These are phyloP conservation scores for Fusarium sulawesiense DNA, from an alignment of 2,329 filamentous ascomycete genomes.

Conservation along the genomic window DNA sequence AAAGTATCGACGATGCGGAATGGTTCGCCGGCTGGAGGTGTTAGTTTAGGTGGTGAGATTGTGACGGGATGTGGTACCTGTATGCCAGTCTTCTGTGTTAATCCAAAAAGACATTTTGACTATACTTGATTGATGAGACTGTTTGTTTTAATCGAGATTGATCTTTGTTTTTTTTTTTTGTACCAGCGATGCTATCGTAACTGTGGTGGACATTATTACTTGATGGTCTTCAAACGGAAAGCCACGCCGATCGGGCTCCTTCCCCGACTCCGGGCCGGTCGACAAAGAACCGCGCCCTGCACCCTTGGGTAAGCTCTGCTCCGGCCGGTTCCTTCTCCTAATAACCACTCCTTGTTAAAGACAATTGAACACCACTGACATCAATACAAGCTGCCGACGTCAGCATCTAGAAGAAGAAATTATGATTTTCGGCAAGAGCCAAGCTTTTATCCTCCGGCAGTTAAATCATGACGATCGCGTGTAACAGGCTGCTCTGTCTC, in stretches of 20 bases:
- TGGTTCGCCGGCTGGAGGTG: conserved; percentile 39
- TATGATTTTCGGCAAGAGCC: neutral
- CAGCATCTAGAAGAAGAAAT: neutral
- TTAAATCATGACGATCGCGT: conserved; percentile 15
- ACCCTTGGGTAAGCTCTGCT: neutral
- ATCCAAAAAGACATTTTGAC: conserved; percentile 36
- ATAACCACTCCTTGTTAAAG: neutral
- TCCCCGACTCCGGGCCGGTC: neutral
- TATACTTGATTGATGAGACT: neutral
- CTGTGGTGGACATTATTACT: neutral
- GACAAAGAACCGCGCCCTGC: neutral
- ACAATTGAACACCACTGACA: neutral
- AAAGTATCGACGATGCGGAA: conserved; percentile 41
- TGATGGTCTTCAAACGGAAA: neutral
- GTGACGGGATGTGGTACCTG: neutral
- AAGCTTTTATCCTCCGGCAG: conserved; percentile 19
- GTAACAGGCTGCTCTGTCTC: neutral
- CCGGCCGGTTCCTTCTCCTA: too few species aligned
- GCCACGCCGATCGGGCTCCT: neutral
- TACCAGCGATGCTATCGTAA: neutral
- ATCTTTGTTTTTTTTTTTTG: neutral
- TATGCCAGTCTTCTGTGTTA: conserved; percentile 44
- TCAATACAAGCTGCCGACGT: neutral
- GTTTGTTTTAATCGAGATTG: neutral
- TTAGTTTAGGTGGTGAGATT: neutral